Evolutionary conservation across 2,329 filamentous ascomycete genomes (phyloP).

Genomic region (Sphaerulina musiva): DNA sequence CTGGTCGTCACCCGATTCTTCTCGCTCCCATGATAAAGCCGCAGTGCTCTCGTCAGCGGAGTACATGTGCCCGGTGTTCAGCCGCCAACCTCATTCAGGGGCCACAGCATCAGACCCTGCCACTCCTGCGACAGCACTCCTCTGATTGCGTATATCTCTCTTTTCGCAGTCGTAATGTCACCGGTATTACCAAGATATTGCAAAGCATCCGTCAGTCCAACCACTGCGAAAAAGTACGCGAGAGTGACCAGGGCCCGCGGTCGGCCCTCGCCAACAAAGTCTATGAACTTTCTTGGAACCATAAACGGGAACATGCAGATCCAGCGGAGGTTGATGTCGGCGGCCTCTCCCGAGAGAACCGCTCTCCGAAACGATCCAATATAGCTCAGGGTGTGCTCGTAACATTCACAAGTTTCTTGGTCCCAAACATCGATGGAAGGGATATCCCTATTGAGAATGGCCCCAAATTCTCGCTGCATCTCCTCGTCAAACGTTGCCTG

Average conservation of each 20-base stretch:
- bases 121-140: slow-evolving; percentile 27
- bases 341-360: slow-evolving; percentile 22
- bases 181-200: slow-evolving; percentile 30
- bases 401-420: slow-evolving; percentile 23
- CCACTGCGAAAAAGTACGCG: slow-evolving; percentile 33
- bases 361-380: slow-evolving; percentile 27
- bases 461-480: slow-evolving; percentile 22
- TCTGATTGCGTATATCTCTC: slow-evolving; percentile 28
- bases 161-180: slow-evolving; percentile 20
- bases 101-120: slow-evolving; percentile 31
- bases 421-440: slow-evolving; percentile 19
- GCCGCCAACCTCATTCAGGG: slow-evolving; percentile 22
- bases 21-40: too few species aligned
- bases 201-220: slow-evolving; percentile 25
- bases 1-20: too few species aligned
- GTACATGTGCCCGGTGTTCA: neutral
- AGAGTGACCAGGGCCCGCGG: slow-evolving; percentile 34
- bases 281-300: slow-evolving; percentile 28
- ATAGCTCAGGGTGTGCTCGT: slow-evolving; percentile 28
- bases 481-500: slow-evolving; percentile 18
- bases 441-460: slow-evolving; percentile 22
- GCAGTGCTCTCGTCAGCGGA: too few species aligned
- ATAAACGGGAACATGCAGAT: slow-evolving; percentile 32
- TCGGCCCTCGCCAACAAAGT: slow-evolving; percentile 29
- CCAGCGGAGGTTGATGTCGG: slow-evolving; percentile 26